These are phyloP conservation scores for Dothidotthia symphoricarpi DNA, from an alignment of 2,329 filamentous ascomycete species.

Conservation along the genomic window DNA sequence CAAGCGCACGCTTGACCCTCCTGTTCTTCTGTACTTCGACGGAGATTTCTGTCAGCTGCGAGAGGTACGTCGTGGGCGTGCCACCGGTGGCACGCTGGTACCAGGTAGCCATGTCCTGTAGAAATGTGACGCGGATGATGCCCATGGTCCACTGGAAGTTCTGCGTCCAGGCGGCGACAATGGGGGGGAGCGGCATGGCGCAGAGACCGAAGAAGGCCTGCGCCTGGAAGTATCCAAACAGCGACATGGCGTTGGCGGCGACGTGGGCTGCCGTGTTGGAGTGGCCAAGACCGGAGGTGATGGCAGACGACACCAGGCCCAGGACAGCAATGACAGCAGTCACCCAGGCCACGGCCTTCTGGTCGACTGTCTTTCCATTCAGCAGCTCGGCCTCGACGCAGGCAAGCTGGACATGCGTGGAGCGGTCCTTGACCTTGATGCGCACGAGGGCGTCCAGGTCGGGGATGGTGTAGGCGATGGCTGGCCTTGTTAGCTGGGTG, in stretches of 20 bases:
- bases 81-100: conserved; percentile 93
- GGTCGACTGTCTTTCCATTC: conserved; percentile 89
- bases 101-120: conserved; percentile 89
- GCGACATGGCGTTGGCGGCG: conserved; percentile 87
- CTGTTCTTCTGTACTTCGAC: conserved; percentile 80
- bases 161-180: conserved; percentile 90
- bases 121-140: conserved; percentile 81
- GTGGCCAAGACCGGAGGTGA: conserved; percentile 86
- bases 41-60: conserved; percentile 70
- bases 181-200: conserved; percentile 76
- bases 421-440: conserved; percentile 73
- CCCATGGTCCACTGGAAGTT: conserved; percentile 99
- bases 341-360: conserved; percentile 83
- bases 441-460: conserved; percentile 85
- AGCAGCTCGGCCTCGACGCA: conserved; percentile 86
- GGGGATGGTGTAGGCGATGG: conserved; percentile 83
- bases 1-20: conserved; percentile 48
- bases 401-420: conserved; percentile 65
- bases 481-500: conserved; percentile 33
- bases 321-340: conserved; percentile 85
- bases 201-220: conserved; percentile 89
- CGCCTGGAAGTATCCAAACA: conserved; percentile 92
- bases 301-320: conserved; percentile 77
- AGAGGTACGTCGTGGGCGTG: conserved; percentile 74
- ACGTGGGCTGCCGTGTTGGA: conserved; percentile 94